Conservation (phyloP, 2,329 filamentous ascomycete genomes). For the Colletotrichum sp. region DNA sequence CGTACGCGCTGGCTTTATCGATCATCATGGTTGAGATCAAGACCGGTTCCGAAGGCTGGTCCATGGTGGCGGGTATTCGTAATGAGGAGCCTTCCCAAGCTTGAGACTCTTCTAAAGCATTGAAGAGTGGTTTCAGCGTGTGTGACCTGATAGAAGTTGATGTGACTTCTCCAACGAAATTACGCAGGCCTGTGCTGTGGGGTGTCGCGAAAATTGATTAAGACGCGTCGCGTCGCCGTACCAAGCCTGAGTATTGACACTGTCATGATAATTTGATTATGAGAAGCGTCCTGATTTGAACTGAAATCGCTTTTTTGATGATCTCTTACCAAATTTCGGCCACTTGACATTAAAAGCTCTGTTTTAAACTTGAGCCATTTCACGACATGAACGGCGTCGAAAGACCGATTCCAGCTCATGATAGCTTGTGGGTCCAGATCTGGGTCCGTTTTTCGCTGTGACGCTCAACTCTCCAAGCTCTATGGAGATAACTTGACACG, state of each 20-base stretch:
- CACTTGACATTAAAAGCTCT: rapidly evolving
- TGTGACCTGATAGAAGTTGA: too few relatives aligned
- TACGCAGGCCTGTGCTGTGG: not conserved
- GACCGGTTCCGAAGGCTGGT: rapidly evolving
- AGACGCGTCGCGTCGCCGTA: not conserved
- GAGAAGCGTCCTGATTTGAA: not conserved
- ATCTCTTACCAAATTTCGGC: not conserved
- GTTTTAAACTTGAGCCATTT: not conserved
- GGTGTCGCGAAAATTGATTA: not conserved
- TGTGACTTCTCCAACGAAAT: not conserved
- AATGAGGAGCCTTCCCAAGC: not conserved
- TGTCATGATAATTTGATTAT: not conserved
- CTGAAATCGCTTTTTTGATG: not conserved
- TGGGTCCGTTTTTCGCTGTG: not conserved
- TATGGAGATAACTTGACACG: not conserved
- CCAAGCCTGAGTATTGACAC: not conserved
- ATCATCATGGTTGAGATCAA: not conserved
- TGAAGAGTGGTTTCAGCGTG: not conserved
- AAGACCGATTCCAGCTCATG: not conserved
- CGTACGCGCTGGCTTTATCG: not conserved
- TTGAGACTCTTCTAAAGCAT: rapidly evolving
- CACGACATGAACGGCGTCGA: not conserved
- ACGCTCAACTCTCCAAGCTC: not conserved
- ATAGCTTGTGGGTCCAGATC: not conserved
- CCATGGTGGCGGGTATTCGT: not conserved